Base-by-base conservation (phyloP, 1,284 basidiomycete species). In the Gomphus bonarii region DNA sequence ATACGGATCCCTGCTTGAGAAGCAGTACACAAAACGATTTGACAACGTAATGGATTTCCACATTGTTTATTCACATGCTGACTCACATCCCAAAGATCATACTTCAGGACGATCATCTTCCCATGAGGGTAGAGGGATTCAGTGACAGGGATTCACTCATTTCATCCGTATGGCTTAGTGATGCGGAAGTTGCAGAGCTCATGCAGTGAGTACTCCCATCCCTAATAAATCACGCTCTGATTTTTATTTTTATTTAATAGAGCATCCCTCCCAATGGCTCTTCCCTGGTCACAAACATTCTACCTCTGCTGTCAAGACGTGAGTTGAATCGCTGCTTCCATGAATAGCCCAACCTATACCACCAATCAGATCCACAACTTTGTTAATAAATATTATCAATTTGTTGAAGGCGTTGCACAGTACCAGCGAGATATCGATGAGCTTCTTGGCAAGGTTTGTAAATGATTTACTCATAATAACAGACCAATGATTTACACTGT, bases 221-320 rank as follows among this genome's bases (percentile, higher is more conserved):
- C 18, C 18, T 33, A 25, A 31, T 48, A 35, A 57, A 20, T 18
- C 55, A 31, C 60, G 5, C 12, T 30, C 25, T 48, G 59, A 44
- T 46, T 47, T 10, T 42, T 36, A 30, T 58, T 44, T 20, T 48
- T 35, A 58, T 43, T 28, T 25, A 53, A 31, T 22, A 95, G 92
- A 63, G 76, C 76, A 55, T 65, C 78, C 0, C 77, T 88, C 58
- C 94, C 95, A 1, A 75, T 90, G 58, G 79, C 79, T 16, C 77
- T 99, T 55, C 93, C 95, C 0, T 99, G 97, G 85, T 97, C 95
- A 1, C 89, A 92, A 67, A 90, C 91, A 0, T 98, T 97, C 69
- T 92, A 94, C 61, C 76, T 93, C 48, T 97, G 92, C 66, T 99
- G 95, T 68, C 90, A 93, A 75, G 91, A 97, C 66, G 88, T 88